Evolutionary conservation across 2,329 filamentous ascomycete genomes (phyloP).

Genomic region (Fusarium bactridioides): DNA sequence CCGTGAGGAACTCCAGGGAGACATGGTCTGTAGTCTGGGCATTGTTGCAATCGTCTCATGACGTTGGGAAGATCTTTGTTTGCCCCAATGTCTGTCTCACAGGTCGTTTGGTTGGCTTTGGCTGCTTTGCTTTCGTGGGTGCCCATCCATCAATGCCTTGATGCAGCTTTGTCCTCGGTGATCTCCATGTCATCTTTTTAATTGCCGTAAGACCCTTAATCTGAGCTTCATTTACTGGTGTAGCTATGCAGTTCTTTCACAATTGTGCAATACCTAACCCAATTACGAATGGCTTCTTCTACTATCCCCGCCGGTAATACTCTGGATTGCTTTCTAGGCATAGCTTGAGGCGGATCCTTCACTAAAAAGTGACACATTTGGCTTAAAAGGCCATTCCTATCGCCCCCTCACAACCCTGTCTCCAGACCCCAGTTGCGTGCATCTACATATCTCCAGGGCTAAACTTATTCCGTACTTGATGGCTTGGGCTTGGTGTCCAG

Average conservation of each 20-base stretch:
- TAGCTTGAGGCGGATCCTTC: neutral
- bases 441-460: neutral
- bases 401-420: neutral
- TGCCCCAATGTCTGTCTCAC: neutral
- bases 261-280: neutral
- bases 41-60: neutral
- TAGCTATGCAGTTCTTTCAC: neutral
- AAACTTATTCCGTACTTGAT: neutral
- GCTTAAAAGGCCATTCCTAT: neutral
- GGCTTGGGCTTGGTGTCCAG: neutral
- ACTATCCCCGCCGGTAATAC: neutral
- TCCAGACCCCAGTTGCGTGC: neutral
- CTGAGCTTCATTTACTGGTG: neutral
- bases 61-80: neutral
- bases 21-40: neutral
- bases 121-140: neutral
- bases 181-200: fast-evolving
- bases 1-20: fast-evolving
- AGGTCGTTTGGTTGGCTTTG: neutral
- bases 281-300: neutral
- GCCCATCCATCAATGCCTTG: neutral
- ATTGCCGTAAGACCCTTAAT: neutral
- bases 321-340: neutral
- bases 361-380: neutral
- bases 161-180: neutral